Percentiles rank a stretch among this genome's conserved stretches.
phyloP scores from a whole-genome alignment of 441 rosid species.

The Francoa sonchifolia region DNA sequence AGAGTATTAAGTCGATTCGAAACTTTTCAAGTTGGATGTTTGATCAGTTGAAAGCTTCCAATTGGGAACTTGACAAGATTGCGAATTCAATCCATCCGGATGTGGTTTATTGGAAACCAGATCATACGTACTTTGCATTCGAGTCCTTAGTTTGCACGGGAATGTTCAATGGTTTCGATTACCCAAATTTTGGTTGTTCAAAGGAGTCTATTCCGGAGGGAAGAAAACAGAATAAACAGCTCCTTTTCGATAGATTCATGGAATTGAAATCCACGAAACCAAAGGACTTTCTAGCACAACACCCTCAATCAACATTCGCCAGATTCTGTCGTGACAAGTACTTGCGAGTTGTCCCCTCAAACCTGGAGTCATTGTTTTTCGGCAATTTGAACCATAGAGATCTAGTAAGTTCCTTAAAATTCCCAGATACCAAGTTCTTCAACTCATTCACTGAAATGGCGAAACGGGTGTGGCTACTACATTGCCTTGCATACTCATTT shows the following conservation, averaged over 20 bases:
- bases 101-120: conserved; percentile 38
- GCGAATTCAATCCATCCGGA: conserved; percentile 39
- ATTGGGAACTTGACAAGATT: conserved; percentile 61
- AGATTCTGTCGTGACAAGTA: conserved; percentile 53
- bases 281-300: conserved; percentile 27
- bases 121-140: conserved; percentile 60
- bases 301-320: conserved; percentile 49
- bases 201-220: conserved; percentile 18
- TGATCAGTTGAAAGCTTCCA: conserved; percentile 46
- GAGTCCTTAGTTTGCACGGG: conserved; percentile 57
- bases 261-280: conserved; percentile 45
- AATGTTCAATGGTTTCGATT: conserved; percentile 57
- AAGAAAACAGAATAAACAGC: conserved; percentile 13
- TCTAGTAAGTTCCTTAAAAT: conserved; percentile 32
- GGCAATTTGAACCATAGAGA: conserved; percentile 43
- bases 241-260: conserved; percentile 42
- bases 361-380: conserved; percentile 57
- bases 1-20: conserved; percentile 46
- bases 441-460: conserved; percentile 57
- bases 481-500: conserved; percentile 65
- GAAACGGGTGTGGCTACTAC: conserved; percentile 66
- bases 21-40: conserved; percentile 50
- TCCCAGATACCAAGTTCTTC: conserved; percentile 48
- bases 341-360: conserved; percentile 50
- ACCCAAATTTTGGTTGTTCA: conserved; percentile 32